Conservation (phyloP, 768 basidiomycete genomes). For the Hydnomerulius pinastri region DNA sequence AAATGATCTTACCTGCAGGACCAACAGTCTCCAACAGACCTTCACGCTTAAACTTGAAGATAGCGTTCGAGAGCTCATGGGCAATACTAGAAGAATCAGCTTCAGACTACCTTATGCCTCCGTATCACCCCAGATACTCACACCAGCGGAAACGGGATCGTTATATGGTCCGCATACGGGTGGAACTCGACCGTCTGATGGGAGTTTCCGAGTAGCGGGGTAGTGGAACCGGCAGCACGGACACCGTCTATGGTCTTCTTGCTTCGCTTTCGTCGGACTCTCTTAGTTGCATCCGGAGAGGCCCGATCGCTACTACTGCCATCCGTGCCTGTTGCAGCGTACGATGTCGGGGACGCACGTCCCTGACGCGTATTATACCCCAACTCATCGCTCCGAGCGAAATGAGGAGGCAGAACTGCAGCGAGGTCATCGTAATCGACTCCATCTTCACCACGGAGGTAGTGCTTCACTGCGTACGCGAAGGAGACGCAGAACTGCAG, state of each 20-base stretch:
- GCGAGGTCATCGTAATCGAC: slow-evolving; percentile 65
- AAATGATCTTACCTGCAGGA: slow-evolving; percentile 63
- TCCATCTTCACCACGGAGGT: slow-evolving; percentile 84
- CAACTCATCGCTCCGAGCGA: slow-evolving; percentile 48
- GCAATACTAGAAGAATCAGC: slow-evolving; percentile 55
- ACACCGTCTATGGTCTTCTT: slow-evolving; percentile 45
- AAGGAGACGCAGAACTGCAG: slow-evolving; percentile 70
- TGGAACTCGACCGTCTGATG: slow-evolving; percentile 64
- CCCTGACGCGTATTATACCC: slow-evolving; percentile 40
- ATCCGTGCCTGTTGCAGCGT: slow-evolving; percentile 43
- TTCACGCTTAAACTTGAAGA: slow-evolving; percentile 77
- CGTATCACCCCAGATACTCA: slow-evolving; percentile 34
- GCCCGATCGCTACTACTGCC: slow-evolving; percentile 20
- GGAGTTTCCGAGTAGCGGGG: slow-evolving; percentile 62
- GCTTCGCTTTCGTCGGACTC: slow-evolving; percentile 71
- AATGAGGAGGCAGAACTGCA: slow-evolving; percentile 64
- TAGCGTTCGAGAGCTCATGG: slow-evolving; percentile 69
- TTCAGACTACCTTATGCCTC: background rate
- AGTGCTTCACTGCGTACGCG: slow-evolving; percentile 74
- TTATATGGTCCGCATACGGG: slow-evolving; percentile 54
- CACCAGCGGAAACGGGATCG: slow-evolving; percentile 83
- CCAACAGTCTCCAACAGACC: slow-evolving; percentile 89
- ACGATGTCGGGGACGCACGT: slow-evolving; percentile 35
- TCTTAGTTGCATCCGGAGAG: slow-evolving; percentile 58
- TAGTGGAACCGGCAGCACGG: slow-evolving; percentile 38